A percentile compares a stretch with the other conserved stretches of the same genome.
These are phyloP conservation scores for Saturnispora saitoi DNA, from an alignment of 805 yeast genomes.

Conservation along the genomic window DNA sequence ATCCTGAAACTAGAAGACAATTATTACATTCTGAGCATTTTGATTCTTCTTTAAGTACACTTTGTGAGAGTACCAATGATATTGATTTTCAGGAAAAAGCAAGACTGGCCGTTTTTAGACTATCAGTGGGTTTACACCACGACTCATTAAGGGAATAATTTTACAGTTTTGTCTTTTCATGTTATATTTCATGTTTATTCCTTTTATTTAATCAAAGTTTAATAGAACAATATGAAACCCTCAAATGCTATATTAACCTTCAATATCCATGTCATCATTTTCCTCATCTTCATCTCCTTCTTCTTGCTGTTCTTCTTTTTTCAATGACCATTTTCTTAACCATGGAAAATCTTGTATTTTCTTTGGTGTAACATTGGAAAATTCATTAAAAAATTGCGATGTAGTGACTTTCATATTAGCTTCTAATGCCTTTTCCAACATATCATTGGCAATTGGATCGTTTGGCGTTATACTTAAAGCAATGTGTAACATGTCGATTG, in stretches of 20 bases:
- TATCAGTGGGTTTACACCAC: slow-evolving; percentile 1
- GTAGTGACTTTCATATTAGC: slow-evolving; percentile 34
- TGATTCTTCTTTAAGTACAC: slow-evolving; percentile 1
- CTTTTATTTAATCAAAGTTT: not conserved
- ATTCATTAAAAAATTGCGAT: slow-evolving; percentile 10
- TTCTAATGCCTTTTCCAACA: slow-evolving; percentile 71
- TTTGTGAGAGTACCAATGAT: slow-evolving; percentile 5
- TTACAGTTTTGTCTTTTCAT: too few species aligned
- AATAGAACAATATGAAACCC: not conserved
- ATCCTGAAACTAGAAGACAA: not conserved
- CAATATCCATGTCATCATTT: slow-evolving; percentile 53
- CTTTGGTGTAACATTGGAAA: slow-evolving; percentile 3
- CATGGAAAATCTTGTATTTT: slow-evolving; percentile 5
- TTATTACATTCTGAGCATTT: slow-evolving; percentile 2
- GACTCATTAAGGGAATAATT: not conserved
- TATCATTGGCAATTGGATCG: slow-evolving; percentile 78
- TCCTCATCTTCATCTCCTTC: slow-evolving; percentile 23
- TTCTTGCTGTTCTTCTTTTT: not conserved
- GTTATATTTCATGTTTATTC: not conserved
- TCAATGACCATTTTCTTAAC: not conserved
- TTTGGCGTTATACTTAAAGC: slow-evolving; percentile 72
- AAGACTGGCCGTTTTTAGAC: slow-evolving; percentile 4
- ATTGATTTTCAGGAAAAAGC: slow-evolving; percentile 9
- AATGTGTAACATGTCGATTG: slow-evolving; percentile 70
- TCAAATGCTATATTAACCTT: slow-evolving; percentile 13